Evolutionary conservation across 2,329 filamentous ascomycete genomes (phyloP), one percentile per base, ranked within the genome.

Genomic region (Trichothecium roseum): DNA sequence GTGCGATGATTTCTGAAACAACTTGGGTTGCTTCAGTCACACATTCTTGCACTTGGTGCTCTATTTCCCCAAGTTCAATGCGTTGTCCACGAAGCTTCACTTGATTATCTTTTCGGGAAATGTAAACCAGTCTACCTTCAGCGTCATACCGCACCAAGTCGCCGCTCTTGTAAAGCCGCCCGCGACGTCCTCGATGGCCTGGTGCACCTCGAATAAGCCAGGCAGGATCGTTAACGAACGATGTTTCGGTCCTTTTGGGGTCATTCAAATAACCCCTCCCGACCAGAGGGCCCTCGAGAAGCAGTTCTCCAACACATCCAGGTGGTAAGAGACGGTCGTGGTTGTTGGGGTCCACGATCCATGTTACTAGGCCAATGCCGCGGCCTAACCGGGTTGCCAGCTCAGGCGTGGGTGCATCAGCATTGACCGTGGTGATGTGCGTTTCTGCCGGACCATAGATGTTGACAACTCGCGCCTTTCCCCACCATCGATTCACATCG

Each of bases 251-350:
- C 46, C 69, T 70, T 32, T 60, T 56, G 1, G 56, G 53, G 31
- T 74, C 65, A 38, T 68, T 65, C 28, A 74, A 52, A 39, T 77
- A 77, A 17, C 69, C 85, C 27, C 69, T 66, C 28, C 76, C 78
- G 6, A 94, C 75, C 56, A 94, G 86, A 33, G 84, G 74, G 8
- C 87, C 88, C 13, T 85, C 86, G 53, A 94, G 91, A 49, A 83
- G 91, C 5, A 94, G 66, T 53, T 94, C 87, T 9, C 88, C 88
- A 14, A 85, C 63, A 41, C 75, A 80, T 3, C 86, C 85, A 8
- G 52, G 33, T 0, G 53, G 49, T 3, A 46, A 31, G 7, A 55
- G 45, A 4, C 28, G 27, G n/a, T 47, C 27, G 30, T 44, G 37
- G 24, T 53, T 40, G 4, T 38, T 32, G 3, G 59, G 48, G 20